These are phyloP conservation scores for Pestalotiopsis sp. DNA, from an alignment of 2,329 filamentous ascomycete genomes.

Conservation along the genomic window DNA sequence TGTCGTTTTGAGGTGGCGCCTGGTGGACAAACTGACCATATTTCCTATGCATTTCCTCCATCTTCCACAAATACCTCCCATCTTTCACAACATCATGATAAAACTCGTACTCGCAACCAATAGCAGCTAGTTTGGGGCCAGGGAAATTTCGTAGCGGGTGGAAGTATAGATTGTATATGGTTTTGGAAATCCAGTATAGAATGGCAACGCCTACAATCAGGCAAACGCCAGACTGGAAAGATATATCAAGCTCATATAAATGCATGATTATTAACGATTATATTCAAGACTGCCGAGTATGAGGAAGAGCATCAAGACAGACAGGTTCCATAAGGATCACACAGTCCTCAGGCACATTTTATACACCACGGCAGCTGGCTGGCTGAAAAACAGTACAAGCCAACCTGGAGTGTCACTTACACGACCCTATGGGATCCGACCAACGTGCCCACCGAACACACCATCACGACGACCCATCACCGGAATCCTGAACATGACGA, in stretches of 20 bases:
- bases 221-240: background rate
- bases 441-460: no score
- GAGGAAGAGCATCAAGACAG: background rate
- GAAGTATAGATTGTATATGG: constrained; percentile 1
- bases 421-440: no score
- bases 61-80: constrained; percentile 25
- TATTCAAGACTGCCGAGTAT: background rate
- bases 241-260: background rate
- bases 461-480: no score
- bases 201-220: background rate
- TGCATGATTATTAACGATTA: background rate
- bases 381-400: no score
- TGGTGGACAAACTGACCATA: constrained; percentile 21
- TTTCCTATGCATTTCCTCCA: constrained; percentile 25
- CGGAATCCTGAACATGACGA: no score
- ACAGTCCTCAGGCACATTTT: background rate
- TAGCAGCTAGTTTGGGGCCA: constrained; percentile 27
- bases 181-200: background rate
- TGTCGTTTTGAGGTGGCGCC: background rate
- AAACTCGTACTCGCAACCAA: constrained; percentile 25
- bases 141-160: constrained; percentile 17
- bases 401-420: no score
- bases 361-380: no score
- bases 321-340: background rate
- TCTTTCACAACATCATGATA: constrained; percentile 24